Evolutionary conservation across 768 basidiomycete species (phyloP), one percentile per base, ranked within the genome.

Genomic region (Pleurotus tuber-regium): DNA sequence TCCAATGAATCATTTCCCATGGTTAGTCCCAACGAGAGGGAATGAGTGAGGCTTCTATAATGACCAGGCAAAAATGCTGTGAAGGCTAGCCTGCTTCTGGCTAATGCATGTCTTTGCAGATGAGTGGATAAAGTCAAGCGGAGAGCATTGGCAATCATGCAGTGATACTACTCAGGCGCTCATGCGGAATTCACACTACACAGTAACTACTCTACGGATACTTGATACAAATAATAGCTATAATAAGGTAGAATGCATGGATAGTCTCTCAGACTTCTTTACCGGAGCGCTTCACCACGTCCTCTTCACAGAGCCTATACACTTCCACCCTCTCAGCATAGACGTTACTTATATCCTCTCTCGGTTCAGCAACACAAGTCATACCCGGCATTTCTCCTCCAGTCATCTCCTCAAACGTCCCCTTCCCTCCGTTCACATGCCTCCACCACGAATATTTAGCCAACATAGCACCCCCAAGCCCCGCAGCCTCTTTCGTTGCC

Each of bases 391-490:
- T 70, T 50, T 79, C 73, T 2, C 71, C 75, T 30, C 69, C 69
- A 11, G 66, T 77, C 83, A 86, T 84, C 57, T 86, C 81, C 63
- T 87, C 87, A 14, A 51, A 85, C 11, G 78, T 72, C 14, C 79
- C 79, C 9, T 64, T 47, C 2, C 68, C 69, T 1, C 67, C 71
- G 54, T 73, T 69, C 43, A 61, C 57, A n/a, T 60, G 63, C 38
- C 71, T 76, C 84, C 85, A 87, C 82, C 82, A 86, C 2, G 83
- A 78, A 62, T 77, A 89, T 60, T 81, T 83, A 4, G 87, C 88
- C 48, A 89, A 70, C 24, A 87, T 65, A 4, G 84, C 87, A 28
- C 87, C 87, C 33, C 88, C 88, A 63, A 82, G 80, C 6, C 77
- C 84, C 7, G 85, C 87, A 21, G 83, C 86, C 64, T 88, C 86